These are phyloP conservation scores for Talaromyces proteolyticus DNA, from an alignment of 495 filamentous ascomycete species.

Conservation along the genomic window DNA sequence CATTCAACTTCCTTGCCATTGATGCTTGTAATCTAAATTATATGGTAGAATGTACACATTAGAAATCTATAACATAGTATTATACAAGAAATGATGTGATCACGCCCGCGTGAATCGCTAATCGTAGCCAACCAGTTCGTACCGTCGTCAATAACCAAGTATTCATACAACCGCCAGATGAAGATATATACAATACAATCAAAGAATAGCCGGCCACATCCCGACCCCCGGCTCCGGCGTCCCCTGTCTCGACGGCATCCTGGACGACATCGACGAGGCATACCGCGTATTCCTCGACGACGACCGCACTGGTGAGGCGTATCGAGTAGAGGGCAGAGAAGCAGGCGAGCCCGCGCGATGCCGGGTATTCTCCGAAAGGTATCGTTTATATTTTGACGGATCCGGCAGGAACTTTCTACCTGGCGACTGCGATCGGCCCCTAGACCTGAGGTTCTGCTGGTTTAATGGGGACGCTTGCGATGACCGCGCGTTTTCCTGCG, in stretches of 20 bases:
- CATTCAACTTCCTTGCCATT: no score
- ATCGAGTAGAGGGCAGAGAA: background rate
- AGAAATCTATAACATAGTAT: no score
- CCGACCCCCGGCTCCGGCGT: background rate
- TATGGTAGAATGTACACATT: no score
- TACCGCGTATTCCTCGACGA: background rate
- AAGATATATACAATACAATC: background rate
- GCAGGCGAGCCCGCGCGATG: background rate
- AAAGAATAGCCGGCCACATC: background rate
- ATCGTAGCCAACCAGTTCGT: no score
- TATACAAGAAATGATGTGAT: no score
- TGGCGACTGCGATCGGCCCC: constrained; percentile 1
- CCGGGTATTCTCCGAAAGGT: background rate
- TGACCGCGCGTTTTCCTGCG: background rate
- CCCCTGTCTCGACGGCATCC: background rate
- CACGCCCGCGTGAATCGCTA: background rate
- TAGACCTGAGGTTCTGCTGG: background rate
- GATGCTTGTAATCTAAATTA: no score
- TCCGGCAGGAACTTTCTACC: background rate
- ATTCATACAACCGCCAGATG: no score
- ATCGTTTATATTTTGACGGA: background rate
- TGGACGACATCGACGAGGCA: background rate
- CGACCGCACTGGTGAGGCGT: background rate
- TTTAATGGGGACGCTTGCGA: no score
- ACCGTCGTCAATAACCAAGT: background rate